These are phyloP conservation scores for Apophysomyces elegans DNA, from an alignment of 371 early-diverging fungal species.

Conservation along the genomic window DNA sequence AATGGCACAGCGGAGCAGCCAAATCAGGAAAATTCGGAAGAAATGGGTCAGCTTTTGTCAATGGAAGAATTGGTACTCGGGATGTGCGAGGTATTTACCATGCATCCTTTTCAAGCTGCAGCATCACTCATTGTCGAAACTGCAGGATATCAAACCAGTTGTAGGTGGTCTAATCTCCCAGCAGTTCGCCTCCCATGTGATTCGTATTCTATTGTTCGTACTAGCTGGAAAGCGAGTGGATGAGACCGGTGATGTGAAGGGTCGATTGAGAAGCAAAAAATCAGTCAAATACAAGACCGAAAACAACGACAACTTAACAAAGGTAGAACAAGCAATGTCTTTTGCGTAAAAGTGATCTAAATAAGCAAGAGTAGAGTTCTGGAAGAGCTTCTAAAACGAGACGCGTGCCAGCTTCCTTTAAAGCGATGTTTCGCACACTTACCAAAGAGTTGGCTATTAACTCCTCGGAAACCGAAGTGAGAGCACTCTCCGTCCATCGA, in stretches of 20 bases:
- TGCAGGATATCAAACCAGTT: slow-evolving; percentile 61
- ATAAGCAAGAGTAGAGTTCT: slow-evolving; percentile 19
- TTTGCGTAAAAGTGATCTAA: neutral
- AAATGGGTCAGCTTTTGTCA: slow-evolving; percentile 60
- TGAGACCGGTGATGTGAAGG: slow-evolving; percentile 57
- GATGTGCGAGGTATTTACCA: slow-evolving; percentile 49
- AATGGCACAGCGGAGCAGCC: slow-evolving; percentile 35
- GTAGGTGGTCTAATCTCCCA: slow-evolving; percentile 72
- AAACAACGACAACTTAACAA: slow-evolving; percentile 56
- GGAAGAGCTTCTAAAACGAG: slow-evolving; percentile 42
- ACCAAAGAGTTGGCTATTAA: slow-evolving; percentile 59
- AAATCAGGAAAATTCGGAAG: slow-evolving; percentile 28
- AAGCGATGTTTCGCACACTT: slow-evolving; percentile 57
- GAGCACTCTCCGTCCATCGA: slow-evolving; percentile 64
- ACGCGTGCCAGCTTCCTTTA: slow-evolving; percentile 67
- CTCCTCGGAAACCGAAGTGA: slow-evolving; percentile 60
- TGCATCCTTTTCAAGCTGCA: neutral
- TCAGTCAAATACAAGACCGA: slow-evolving; percentile 70
- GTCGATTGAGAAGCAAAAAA: slow-evolving; percentile 64
- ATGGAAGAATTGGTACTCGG: slow-evolving; percentile 68
- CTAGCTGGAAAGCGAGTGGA: slow-evolving; percentile 70
- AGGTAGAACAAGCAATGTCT: slow-evolving; percentile 19
- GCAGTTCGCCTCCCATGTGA: slow-evolving; percentile 77
- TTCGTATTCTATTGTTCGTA: slow-evolving; percentile 71
- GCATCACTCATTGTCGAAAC: neutral